Evolutionary conservation across 768 basidiomycete genomes (phyloP).

Genomic region (Phylloporus sp.): DNA sequence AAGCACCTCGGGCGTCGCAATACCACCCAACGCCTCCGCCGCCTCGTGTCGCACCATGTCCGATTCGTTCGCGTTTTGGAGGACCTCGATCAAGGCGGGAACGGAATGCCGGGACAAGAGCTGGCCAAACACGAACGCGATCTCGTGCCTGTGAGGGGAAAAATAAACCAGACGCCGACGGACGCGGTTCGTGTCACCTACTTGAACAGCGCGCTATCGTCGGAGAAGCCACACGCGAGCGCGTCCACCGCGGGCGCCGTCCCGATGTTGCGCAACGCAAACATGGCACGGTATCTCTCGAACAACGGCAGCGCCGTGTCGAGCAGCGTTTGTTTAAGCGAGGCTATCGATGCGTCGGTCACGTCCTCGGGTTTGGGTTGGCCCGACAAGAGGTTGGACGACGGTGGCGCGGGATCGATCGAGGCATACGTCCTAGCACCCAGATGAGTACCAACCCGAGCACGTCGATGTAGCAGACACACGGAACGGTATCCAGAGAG

Average conservation of each 20-base stretch:
- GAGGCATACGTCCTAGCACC: conserved; percentile 63
- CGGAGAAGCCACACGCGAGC: conserved; percentile 84
- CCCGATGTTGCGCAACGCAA: conserved; percentile 91
- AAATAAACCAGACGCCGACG: neutral
- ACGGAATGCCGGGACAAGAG: conserved; percentile 85
- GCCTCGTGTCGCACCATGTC: conserved; percentile 99
- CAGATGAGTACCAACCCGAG: neutral
- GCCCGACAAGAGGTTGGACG: conserved; percentile 56
- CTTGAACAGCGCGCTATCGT: conserved; percentile 92
- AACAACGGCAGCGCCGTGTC: conserved; percentile 71
- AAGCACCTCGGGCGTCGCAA: conserved; percentile 88
- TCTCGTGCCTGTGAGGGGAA: conserved; percentile 94
- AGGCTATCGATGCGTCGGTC: conserved; percentile 43
- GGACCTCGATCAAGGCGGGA: conserved; percentile 72
- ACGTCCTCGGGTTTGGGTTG: conserved; percentile 48
- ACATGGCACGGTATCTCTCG: conserved; percentile 96
- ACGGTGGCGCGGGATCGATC: conserved; percentile 84
- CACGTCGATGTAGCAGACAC: neutral
- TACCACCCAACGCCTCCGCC: conserved; percentile 97
- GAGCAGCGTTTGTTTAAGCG: conserved; percentile 59
- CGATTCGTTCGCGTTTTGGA: conserved; percentile 68
- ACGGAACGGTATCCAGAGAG: conserved; percentile 37
- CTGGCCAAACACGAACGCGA: conserved; percentile 98
- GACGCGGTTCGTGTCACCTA: conserved; percentile 34
- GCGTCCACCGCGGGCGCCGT: conserved; percentile 82